These are phyloP conservation scores for Saccharomycopsis synnaedendra DNA, from an alignment of 805 yeast genomes.

Conservation along the genomic window DNA sequence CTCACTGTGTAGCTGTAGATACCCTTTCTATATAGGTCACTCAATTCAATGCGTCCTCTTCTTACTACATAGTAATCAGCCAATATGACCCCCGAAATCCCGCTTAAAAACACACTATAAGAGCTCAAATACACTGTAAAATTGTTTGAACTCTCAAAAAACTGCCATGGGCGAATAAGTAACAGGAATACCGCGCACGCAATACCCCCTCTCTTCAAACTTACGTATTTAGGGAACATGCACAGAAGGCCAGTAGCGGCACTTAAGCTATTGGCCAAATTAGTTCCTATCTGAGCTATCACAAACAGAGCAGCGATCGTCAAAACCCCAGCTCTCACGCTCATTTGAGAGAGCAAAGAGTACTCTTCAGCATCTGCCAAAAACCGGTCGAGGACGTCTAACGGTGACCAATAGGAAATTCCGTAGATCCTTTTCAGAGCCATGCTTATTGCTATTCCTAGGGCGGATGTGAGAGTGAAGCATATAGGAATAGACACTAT, in stretches of 20 bases:
- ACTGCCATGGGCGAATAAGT: conserved; percentile 56
- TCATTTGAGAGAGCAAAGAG: conserved; percentile 3
- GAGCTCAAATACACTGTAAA: conserved; percentile 75
- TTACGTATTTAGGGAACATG: conserved; percentile 45
- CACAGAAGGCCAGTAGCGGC: conserved; percentile 49
- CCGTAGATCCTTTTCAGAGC: conserved; percentile 25
- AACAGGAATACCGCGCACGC: conserved; percentile 25
- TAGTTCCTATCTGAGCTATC: conserved; percentile 67
- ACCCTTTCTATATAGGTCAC: conserved; percentile 43
- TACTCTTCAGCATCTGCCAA: conserved; percentile 16
- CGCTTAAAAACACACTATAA: conserved; percentile 68
- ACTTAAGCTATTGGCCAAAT: conserved; percentile 54
- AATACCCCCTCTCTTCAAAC: conserved; percentile 42
- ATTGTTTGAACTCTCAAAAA: conserved; percentile 53
- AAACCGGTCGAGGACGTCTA: conserved; percentile 45
- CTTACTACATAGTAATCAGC: conserved; percentile 63
- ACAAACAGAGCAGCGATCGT: conserved; percentile 53
- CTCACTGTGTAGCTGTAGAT: conserved; percentile 20
- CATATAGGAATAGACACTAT: conserved; percentile 53
- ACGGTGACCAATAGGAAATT: conserved; percentile 8
- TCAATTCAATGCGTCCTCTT: conserved; percentile 54
- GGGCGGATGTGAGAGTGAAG: conserved; percentile 64
- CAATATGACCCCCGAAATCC: conserved; percentile 68
- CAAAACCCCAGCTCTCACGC: conserved; percentile 69
- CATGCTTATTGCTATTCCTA: conserved; percentile 71